phyloP scores from a whole-genome alignment of 2,329 filamentous ascomycete genomes.

The Pyrenochaeta sp. region DNA sequence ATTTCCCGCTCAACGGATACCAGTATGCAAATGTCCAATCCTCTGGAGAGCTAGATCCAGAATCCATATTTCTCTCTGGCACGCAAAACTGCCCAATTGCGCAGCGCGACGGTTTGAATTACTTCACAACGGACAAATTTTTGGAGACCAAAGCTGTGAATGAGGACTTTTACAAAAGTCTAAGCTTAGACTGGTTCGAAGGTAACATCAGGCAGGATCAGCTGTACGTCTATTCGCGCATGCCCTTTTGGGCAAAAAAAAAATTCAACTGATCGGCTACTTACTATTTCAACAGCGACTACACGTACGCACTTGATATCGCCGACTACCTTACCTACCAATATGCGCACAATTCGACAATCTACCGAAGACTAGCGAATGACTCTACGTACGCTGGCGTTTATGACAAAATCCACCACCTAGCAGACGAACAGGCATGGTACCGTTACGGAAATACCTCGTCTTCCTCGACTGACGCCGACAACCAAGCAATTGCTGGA shows the following conservation, averaged over 20 bases:
- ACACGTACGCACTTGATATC: slow-evolving; percentile 62
- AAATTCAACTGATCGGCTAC: neutral
- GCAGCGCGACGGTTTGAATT: slow-evolving; percentile 48
- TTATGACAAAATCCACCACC: slow-evolving; percentile 45
- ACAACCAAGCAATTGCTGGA: slow-evolving; percentile 39
- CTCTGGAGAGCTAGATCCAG: slow-evolving; percentile 56
- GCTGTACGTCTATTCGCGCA: slow-evolving; percentile 26
- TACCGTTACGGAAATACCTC: slow-evolving; percentile 53
- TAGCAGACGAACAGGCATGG: slow-evolving; percentile 61
- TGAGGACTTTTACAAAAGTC: slow-evolving; percentile 55
- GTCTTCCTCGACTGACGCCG: slow-evolving; percentile 23
- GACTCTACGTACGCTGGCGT: slow-evolving; percentile 31
- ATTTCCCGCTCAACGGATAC: slow-evolving; percentile 63
- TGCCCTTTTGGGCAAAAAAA: neutral
- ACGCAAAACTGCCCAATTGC: slow-evolving; percentile 55
- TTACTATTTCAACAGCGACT: slow-evolving; percentile 49
- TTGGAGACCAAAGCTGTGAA: slow-evolving; percentile 48
- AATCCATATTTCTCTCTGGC: slow-evolving; percentile 61
- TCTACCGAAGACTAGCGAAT: slow-evolving; percentile 45
- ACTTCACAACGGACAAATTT: slow-evolving; percentile 54
- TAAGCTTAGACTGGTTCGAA: slow-evolving; percentile 56
- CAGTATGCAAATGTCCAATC: slow-evolving; percentile 64
- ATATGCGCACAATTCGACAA: slow-evolving; percentile 60
- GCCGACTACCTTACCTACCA: slow-evolving; percentile 66
- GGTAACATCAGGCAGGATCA: slow-evolving; percentile 49